Evolutionary conservation across 352 stramenopile species (phyloP), one percentile per base, ranked within the genome.

Genomic region (Globisporangium takayamanum): DNA sequence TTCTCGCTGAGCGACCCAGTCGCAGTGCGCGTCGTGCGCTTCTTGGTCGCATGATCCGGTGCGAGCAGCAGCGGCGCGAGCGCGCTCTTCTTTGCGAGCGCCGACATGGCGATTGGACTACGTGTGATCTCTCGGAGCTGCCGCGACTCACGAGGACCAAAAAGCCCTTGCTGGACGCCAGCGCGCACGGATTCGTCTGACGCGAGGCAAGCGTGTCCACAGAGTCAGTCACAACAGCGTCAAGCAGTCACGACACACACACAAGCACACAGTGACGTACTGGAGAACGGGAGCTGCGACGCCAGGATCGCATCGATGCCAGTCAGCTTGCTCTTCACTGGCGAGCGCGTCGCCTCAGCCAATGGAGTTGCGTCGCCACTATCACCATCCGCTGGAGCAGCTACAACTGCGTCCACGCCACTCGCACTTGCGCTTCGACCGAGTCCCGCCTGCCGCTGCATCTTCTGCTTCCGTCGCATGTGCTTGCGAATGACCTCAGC

Each of bases 401-500:
- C 26, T 26, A 20, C 48, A 25, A 25, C 25, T 16, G 22, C 30
- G 22, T 18, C 14, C 15, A 47, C 41, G 41, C 41, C 41, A 47
- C 18, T 18, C 18, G 41, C 41, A 47, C 15, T 47, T n/a, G 41
- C 7, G 41, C 41, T 20, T 18, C 41, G 41, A 22, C 41, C 41
- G 14, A 20, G 15, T 47, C 18, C 15, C 20, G 41, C 41, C 28
- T 41, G 41, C 18, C 51, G 50, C 36, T 44, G 54, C 5, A 49
- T 53, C 42, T 70, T 71, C 42, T 62, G 39, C 30, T 68, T 70
- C 28, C 66, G 50, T 0, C 69, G 67, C 33, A 74, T 66, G 49
- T 76, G 59, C 15, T 82, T 78, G 1, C 64, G 62, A 26, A 80
- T 62, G 0, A 84, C 70, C 46, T 84, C 71, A 8, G 55, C 20